phyloP scores from a whole-genome alignment of 345 rosid species.

The Rhodamnia rubescens region DNA sequence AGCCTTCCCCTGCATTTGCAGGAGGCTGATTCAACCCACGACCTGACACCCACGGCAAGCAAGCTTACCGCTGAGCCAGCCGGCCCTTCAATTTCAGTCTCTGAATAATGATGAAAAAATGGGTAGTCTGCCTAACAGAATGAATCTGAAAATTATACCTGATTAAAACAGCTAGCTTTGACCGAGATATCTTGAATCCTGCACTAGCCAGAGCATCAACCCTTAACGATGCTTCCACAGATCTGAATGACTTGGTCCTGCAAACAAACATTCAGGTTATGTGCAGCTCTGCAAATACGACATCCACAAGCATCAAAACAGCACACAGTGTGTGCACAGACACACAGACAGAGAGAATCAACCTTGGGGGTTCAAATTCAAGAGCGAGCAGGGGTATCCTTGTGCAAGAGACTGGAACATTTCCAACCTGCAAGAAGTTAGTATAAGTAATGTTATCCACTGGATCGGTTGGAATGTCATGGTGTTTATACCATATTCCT shows the following conservation, averaged over 20 bases:
- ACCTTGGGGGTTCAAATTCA: constrained; percentile 91
- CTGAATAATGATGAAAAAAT: neutral
- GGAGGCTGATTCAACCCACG: no score
- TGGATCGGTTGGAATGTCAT: neutral
- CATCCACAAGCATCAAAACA: neutral
- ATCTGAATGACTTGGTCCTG: constrained; percentile 71
- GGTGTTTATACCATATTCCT: neutral
- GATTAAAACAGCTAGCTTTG: constrained; percentile 72
- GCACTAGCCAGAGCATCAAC: constrained; percentile 97
- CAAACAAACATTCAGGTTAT: neutral
- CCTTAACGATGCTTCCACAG: constrained; percentile 79
- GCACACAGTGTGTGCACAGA: neutral
- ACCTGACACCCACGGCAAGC: no score
- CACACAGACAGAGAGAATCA: neutral
- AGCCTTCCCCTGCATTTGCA: no score
- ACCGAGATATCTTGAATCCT: constrained; percentile 87
- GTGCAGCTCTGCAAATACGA: neutral
- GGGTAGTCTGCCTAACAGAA: neutral
- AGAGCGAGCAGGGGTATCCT: constrained; percentile 76
- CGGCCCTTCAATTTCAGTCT: neutral
- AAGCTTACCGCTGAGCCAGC: no score
- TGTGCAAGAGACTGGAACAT: constrained; percentile 69
- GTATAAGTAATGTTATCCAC: neutral
- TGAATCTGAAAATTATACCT: constrained; percentile 27
- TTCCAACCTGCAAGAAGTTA: constrained; percentile 44